Percentiles rank a stretch among this genome's conserved stretches.
These are phyloP conservation scores for Olyra latifolia DNA, from an alignment of 176 grass and related monocot species.

Conservation along the genomic window DNA sequence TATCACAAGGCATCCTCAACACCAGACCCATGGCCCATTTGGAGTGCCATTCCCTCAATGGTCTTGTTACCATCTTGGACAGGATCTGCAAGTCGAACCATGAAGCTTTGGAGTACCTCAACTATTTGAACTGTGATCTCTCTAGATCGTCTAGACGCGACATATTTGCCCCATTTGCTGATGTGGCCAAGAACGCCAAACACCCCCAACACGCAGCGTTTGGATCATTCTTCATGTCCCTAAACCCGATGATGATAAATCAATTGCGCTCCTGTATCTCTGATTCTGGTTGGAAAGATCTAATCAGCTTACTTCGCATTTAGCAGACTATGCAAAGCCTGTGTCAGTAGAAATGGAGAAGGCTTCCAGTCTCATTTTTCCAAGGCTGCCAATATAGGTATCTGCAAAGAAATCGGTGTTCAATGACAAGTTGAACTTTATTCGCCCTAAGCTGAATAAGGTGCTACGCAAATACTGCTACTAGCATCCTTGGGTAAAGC, in stretches of 20 bases:
- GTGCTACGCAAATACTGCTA: background rate
- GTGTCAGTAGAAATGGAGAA: background rate
- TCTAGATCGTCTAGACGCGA: too few relatives aligned
- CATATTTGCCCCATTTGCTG: too few relatives aligned
- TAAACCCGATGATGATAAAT: background rate
- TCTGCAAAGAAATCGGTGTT: background rate
- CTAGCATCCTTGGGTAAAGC: background rate
- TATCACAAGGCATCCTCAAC: background rate
- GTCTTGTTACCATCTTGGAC: background rate
- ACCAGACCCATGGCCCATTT: background rate
- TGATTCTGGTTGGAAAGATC: background rate
- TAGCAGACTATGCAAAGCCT: background rate
- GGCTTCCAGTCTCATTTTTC: background rate
- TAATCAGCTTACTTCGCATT: background rate
- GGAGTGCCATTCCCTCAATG: background rate
- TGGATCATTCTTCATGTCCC: background rate
- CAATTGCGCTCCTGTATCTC: background rate
- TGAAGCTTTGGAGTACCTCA: background rate
- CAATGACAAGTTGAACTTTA: background rate
- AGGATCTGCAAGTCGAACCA: background rate
- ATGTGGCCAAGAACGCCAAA: background rate
- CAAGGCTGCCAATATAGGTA: background rate
- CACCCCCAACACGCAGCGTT: background rate
- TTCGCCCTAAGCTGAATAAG: background rate
- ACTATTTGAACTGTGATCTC: background rate